Conservation (phyloP, 345 rosid genomes). For the Euphorbia tirucalli region DNA sequence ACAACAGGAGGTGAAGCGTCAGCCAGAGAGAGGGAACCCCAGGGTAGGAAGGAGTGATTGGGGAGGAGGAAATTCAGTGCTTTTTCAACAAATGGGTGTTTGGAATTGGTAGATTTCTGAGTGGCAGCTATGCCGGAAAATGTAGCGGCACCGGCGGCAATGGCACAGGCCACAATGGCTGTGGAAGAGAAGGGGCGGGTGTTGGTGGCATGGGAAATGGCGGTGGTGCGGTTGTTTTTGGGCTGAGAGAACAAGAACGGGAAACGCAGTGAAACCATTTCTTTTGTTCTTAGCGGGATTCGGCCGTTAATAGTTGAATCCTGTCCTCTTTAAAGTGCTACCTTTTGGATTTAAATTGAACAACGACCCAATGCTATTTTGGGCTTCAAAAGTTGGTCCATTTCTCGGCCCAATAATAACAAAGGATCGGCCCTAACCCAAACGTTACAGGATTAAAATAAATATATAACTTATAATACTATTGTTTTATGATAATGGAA, state of each 20-base stretch:
- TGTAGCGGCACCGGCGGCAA: conserved; percentile 38
- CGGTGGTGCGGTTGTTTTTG: conserved; percentile 19
- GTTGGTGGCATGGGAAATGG: conserved; percentile 27
- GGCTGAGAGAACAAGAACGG: conserved; percentile 88
- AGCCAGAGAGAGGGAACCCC: conserved; percentile 70
- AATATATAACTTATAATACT: too few relatives aligned
- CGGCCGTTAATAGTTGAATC: neutral
- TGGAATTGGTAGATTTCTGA: conserved; percentile 20
- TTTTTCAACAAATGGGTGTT: conserved; percentile 32
- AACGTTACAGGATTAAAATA: too few relatives aligned
- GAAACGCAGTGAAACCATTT: conserved; percentile 72
- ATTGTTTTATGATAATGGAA: too few relatives aligned
- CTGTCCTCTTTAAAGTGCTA: neutral
- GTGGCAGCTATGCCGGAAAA: conserved; percentile 44
- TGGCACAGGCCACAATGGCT: conserved; percentile 27
- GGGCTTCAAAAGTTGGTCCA: too few relatives aligned
- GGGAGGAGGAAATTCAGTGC: conserved; percentile 40
- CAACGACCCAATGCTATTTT: too few relatives aligned
- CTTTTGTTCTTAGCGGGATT: neutral
- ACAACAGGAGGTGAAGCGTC: conserved; percentile 50
- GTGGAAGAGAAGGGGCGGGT: conserved; percentile 31
- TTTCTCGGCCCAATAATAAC: too few relatives aligned
- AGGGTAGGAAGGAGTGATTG: conserved; percentile 31
- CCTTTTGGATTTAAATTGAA: too few relatives aligned
- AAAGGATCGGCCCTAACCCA: too few relatives aligned